These are phyloP conservation scores for Mesembryanthemum crystallinum DNA, from an alignment of 148 eudicot species.

Conservation along the genomic window DNA sequence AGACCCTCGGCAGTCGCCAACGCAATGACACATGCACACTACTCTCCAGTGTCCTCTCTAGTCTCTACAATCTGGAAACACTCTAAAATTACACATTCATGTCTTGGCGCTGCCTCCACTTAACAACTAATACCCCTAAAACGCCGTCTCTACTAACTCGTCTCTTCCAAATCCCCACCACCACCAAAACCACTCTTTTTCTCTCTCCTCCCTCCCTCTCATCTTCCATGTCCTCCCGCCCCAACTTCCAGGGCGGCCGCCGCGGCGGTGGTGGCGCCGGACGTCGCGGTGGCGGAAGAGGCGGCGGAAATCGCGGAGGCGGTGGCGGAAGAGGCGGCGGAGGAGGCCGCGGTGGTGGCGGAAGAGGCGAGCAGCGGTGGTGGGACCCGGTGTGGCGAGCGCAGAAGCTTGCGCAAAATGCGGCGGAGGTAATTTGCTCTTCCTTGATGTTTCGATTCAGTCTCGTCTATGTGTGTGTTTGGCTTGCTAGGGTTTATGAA, in stretches of 20 bases:
- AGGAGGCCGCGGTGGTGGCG: constrained; percentile 40
- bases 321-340: constrained; percentile 34
- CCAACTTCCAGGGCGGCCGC: constrained; percentile 78
- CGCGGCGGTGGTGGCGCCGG: no score
- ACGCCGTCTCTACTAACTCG: background rate
- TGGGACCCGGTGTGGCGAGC: constrained; percentile 99
- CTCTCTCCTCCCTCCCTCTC: constrained; percentile 19
- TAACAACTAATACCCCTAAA: constrained; percentile 1
- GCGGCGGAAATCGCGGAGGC: constrained; percentile 39
- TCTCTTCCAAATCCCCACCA: background rate
- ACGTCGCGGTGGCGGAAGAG: no score
- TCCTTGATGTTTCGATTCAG: background rate
- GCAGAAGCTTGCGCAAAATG: constrained; percentile 61
- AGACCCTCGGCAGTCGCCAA: no score
- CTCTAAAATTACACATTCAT: no score
- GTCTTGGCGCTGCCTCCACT: constrained; percentile 24
- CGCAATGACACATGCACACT: no score
- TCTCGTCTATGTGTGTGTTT: no score
- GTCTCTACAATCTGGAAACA: no score
- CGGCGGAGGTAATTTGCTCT: constrained; percentile 53
- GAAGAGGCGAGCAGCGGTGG: constrained; percentile 79
- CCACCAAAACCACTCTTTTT: background rate
- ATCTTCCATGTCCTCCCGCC: constrained; percentile 67
- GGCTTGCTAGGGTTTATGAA: no score
- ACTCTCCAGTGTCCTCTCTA: no score